Evolutionary conservation across 352 stramenopile genomes (phyloP).

Genomic region (Plasmopara muralis): DNA sequence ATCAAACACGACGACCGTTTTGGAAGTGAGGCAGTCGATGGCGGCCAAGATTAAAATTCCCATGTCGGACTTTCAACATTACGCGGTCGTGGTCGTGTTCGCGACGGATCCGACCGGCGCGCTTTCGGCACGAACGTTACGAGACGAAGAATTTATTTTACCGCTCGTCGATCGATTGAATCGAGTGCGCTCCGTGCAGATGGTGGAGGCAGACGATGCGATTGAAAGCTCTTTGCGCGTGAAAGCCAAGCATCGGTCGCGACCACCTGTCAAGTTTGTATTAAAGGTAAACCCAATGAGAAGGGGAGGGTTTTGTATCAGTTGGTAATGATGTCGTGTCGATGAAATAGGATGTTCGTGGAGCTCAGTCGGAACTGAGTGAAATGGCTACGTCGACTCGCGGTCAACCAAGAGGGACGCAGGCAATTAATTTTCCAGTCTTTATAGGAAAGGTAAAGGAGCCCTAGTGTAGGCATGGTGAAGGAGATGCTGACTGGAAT

Average conservation of each 20-base stretch:
- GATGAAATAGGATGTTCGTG: slow-evolving; percentile 47
- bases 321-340: slow-evolving; percentile 1
- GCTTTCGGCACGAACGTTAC: slow-evolving; percentile 59
- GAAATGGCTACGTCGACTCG: slow-evolving; percentile 27
- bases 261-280: slow-evolving; percentile 73
- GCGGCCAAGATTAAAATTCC: slow-evolving; percentile 78
- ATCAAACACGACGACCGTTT: slow-evolving; percentile 51
- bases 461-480: neutral
- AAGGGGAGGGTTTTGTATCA: neutral
- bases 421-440: slow-evolving; percentile 55
- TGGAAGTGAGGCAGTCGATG: slow-evolving; percentile 75
- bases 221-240: slow-evolving; percentile 31
- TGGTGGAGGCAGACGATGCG: slow-evolving; percentile 42
- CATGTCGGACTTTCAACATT: slow-evolving; percentile 51
- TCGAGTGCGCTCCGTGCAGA: slow-evolving; percentile 29
- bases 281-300: slow-evolving; percentile 41
- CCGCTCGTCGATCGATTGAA: slow-evolving; percentile 66
- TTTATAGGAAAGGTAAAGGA: slow-evolving; percentile 58
- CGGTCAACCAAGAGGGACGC: slow-evolving; percentile 27
- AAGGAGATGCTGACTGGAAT: slow-evolving; percentile 1
- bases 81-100: slow-evolving; percentile 78
- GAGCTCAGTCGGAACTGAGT: slow-evolving; percentile 63
- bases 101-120: slow-evolving; percentile 50
- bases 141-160: slow-evolving; percentile 75
- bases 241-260: slow-evolving; percentile 55